Percentiles rank a stretch among this genome's conserved stretches.
These are phyloP conservation scores for Miamiensis avidus DNA, from an alignment of 169 alveolate genomes.

Conservation along the genomic window DNA sequence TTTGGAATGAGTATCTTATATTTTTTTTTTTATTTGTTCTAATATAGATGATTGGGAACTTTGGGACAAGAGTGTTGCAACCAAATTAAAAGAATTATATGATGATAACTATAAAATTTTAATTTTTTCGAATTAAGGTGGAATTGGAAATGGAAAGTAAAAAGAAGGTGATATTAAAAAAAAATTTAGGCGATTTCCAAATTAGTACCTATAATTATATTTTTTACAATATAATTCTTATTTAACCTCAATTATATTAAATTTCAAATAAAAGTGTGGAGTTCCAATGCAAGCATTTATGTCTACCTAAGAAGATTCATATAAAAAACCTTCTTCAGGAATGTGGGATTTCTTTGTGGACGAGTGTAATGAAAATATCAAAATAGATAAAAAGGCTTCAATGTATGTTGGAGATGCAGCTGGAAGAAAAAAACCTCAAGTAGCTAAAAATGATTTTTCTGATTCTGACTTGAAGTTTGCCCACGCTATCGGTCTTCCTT, in stretches of 20 bases:
- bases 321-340: slow-evolving; percentile 69
- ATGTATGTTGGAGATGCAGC: slow-evolving; percentile 88
- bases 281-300: slow-evolving; percentile 62
- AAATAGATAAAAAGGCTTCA: slow-evolving; percentile 56
- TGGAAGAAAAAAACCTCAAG: slow-evolving; percentile 67
- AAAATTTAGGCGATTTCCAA: slow-evolving; percentile 50
- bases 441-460: slow-evolving; percentile 65
- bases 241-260: no score
- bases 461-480: slow-evolving; percentile 81
- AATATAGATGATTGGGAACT: slow-evolving; percentile 57
- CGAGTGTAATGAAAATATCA: slow-evolving; percentile 23
- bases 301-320: slow-evolving; percentile 68
- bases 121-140: slow-evolving; percentile 75
- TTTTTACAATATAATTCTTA: no score
- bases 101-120: slow-evolving; percentile 70
- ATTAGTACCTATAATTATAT: slow-evolving; percentile 1
- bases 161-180: slow-evolving; percentile 55
- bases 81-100: slow-evolving; percentile 51
- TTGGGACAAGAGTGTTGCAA: slow-evolving; percentile 53
- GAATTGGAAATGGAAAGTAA: slow-evolving; percentile 67
- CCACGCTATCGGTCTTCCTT: slow-evolving; percentile 63
- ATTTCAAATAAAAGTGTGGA: slow-evolving; percentile 45
- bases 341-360: slow-evolving; percentile 67
- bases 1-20: background rate
- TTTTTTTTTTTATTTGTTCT: no score